Conservation (phyloP, 495 filamentous ascomycete species). For the Trichocladium uniseriatum region DNA sequence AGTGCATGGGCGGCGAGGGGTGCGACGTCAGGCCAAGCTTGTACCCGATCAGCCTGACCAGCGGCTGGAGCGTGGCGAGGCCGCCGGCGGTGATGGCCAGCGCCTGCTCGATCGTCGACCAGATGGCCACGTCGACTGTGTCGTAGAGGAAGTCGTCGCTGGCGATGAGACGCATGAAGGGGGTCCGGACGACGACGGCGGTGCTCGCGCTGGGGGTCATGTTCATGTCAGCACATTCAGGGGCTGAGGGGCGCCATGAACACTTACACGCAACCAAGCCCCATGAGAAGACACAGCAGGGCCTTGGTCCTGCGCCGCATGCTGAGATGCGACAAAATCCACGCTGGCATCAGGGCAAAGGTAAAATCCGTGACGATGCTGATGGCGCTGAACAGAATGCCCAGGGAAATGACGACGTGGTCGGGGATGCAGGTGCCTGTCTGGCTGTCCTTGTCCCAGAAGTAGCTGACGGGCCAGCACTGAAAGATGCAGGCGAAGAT, state of each 20-base stretch:
- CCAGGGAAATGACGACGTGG: constrained; percentile 15
- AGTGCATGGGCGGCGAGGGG: not conserved
- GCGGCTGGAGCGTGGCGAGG: constrained; percentile 27
- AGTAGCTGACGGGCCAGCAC: constrained; percentile 31
- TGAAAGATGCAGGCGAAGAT: constrained; percentile 38
- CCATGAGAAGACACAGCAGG: constrained; percentile 15
- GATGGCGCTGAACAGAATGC: constrained; percentile 21
- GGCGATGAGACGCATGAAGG: constrained; percentile 16
- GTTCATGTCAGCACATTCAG: not conserved
- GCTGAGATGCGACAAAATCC: constrained; percentile 25
- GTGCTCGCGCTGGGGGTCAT: constrained; percentile 21
- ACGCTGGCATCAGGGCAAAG: constrained; percentile 27
- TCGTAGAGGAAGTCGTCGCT: constrained; percentile 25
- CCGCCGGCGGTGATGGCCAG: constrained; percentile 27
- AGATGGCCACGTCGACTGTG: constrained; percentile 26
- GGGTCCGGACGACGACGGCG: constrained; percentile 22
- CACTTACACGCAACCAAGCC: constrained; percentile 21
- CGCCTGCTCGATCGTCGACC: constrained; percentile 27
- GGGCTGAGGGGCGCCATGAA: too few species aligned
- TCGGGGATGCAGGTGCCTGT: constrained; percentile 21
- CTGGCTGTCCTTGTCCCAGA: constrained; percentile 25
- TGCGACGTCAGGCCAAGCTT: constrained; percentile 6
- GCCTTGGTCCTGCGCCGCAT: constrained; percentile 21
- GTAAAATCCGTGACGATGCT: constrained; percentile 26
- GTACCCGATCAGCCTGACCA: constrained; percentile 12